Conservation (phyloP, 305 asterid species). For the Solanum chacoense region DNA sequence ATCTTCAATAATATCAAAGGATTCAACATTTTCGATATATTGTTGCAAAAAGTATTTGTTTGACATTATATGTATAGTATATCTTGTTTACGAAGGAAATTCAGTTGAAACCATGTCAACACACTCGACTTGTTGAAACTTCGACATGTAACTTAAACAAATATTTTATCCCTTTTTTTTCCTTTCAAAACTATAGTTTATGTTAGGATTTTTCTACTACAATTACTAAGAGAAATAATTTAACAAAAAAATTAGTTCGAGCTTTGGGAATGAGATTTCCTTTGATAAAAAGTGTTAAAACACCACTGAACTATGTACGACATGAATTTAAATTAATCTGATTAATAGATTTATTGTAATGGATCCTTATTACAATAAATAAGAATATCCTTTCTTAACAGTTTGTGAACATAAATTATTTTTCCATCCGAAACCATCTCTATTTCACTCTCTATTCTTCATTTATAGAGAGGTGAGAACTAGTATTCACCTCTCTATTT, state of each 20-base stretch:
- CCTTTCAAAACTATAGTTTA: background rate
- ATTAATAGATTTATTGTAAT: too few species aligned
- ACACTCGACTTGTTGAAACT: background rate
- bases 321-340: too few species aligned
- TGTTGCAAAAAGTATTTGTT: too few species aligned
- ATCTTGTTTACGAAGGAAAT: background rate
- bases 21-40: too few species aligned
- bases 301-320: too few species aligned
- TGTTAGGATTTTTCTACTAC: background rate
- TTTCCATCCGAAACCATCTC: background rate
- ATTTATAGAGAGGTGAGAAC: too few species aligned
- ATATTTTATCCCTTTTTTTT: background rate
- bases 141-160: background rate
- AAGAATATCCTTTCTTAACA: background rate
- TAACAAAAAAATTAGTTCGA: too few species aligned
- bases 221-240: background rate
- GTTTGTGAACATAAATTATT: background rate
- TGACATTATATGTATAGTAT: background rate
- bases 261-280: too few species aligned
- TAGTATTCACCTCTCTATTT: too few species aligned
- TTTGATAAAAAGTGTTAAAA: too few species aligned
- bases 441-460: too few species aligned
- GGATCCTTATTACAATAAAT: too few species aligned
- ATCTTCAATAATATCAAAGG: background rate
- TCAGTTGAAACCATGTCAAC: background rate